Conservation (phyloP, 495 filamentous ascomycete species). For the Penicillium chermesinum region DNA sequence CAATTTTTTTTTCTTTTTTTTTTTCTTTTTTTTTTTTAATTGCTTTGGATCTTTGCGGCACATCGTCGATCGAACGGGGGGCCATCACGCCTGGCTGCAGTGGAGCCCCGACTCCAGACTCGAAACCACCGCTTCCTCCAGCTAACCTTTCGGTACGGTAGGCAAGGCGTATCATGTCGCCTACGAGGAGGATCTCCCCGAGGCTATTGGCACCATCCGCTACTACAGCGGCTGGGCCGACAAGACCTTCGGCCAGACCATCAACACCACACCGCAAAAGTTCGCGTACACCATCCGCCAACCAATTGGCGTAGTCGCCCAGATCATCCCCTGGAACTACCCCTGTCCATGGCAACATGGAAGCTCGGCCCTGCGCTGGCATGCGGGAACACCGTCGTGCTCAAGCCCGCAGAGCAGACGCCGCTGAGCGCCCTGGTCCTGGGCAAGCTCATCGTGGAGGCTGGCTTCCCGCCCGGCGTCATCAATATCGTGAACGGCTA, state of each 20-base stretch:
- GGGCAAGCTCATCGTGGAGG: conserved; percentile 72
- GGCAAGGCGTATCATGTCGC: conserved; percentile 72
- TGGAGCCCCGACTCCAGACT: too few species aligned
- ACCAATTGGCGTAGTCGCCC: conserved; percentile 82
- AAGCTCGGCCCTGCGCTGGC: conserved; percentile 58
- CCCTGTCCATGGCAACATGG: conserved; percentile 81
- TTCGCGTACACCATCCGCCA: conserved; percentile 86
- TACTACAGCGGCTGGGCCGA: conserved; percentile 92
- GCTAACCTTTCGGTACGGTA: too few species aligned
- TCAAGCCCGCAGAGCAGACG: conserved; percentile 91
- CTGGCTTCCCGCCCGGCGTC: conserved; percentile 85
- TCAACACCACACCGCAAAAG: conserved; percentile 71
- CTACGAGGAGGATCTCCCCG: conserved; percentile 64
- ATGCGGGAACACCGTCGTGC: conserved; percentile 71
- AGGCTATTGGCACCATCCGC: conserved; percentile 62
- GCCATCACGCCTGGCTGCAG: too few species aligned
- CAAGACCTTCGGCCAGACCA: conserved; percentile 86
- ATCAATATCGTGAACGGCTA: conserved; percentile 83
- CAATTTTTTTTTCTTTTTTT: too few species aligned
- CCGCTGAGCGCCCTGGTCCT: conserved; percentile 77
- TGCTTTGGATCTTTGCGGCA: too few species aligned
- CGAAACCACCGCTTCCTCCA: neutral
- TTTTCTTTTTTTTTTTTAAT: too few species aligned
- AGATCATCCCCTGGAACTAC: conserved; percentile 94
- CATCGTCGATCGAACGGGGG: too few species aligned